phyloP scores from a whole-genome alignment of 2,329 filamentous ascomycete species.

The Ophiostoma piceae region DNA sequence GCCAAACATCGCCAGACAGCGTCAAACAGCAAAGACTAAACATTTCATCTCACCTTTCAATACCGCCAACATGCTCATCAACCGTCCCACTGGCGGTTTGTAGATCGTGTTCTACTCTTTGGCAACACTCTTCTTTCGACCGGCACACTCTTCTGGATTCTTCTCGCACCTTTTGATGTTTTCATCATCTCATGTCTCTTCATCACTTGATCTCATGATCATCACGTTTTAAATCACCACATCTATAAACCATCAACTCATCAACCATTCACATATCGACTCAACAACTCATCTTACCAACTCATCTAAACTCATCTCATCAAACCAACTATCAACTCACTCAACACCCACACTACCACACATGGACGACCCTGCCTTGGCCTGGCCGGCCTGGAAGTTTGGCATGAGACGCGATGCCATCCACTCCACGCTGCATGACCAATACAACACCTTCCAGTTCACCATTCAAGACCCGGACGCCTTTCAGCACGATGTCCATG shows the following conservation, averaged over 20 bases:
- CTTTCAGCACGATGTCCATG: conserved; percentile 57
- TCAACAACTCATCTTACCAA: not conserved
- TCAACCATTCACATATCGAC: not conserved
- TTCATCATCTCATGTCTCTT: not conserved
- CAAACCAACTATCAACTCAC: not conserved
- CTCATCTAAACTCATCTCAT: not conserved
- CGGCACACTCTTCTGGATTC: not conserved
- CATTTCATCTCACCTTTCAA: not conserved
- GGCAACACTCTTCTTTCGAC: not conserved
- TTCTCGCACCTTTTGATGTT: not conserved
- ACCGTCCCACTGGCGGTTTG: not conserved
- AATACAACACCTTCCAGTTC: conserved; percentile 55
- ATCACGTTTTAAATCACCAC: not conserved
- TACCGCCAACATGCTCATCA: not conserved
- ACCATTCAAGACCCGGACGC: conserved; percentile 55
- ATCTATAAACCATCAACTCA: not conserved
- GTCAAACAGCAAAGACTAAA: not conserved
- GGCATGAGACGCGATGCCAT: conserved; percentile 56
- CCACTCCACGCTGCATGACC: conserved; percentile 52
- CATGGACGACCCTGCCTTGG: conserved; percentile 52
- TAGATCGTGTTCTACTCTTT: not conserved
- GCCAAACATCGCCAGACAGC: not conserved
- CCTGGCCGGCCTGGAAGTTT: conserved; percentile 60
- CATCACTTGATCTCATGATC: not conserved
- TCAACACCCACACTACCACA: not conserved